Evolutionary conservation across 176 grass and related monocot species (phyloP).

Genomic region (Oryza meridionalis): DNA sequence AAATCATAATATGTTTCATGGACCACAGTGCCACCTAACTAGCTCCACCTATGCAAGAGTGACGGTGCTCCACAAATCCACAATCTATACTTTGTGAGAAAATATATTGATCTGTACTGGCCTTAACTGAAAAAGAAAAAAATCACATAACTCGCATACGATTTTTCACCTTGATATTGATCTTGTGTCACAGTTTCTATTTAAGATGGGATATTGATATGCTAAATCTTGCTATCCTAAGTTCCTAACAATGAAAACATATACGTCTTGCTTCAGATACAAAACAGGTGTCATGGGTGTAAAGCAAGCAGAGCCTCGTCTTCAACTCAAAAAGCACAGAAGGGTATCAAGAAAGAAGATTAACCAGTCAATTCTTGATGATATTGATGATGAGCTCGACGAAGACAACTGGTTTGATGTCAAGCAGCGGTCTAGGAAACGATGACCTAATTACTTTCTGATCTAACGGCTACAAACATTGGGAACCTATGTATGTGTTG

Average conservation of each 20-base stretch:
- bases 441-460: neutral
- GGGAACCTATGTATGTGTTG: conserved; percentile 9
- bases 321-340: conserved; percentile 84
- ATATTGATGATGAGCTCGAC: conserved; percentile 62
- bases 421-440: conserved; percentile 50
- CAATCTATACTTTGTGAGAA: neutral
- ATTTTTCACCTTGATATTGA: neutral
- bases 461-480: conserved; percentile 38
- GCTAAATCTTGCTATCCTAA: neutral
- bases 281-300: conserved; percentile 80
- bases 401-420: conserved; percentile 55
- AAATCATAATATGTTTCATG: too few relatives aligned
- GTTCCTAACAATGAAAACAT: neutral
- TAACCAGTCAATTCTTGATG: conserved; percentile 78
- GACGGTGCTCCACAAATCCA: neutral
- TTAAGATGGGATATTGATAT: neutral
- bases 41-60: too few relatives aligned
- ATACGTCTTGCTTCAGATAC: conserved; percentile 58
- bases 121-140: neutral
- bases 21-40: too few relatives aligned
- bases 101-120: neutral
- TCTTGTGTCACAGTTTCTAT: neutral
- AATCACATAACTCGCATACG: neutral
- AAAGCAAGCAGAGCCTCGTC: conserved; percentile 81
- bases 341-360: conserved; percentile 83